phyloP scores from a whole-genome alignment of 176 grass and related monocot species.

The Triticum urartu region DNA sequence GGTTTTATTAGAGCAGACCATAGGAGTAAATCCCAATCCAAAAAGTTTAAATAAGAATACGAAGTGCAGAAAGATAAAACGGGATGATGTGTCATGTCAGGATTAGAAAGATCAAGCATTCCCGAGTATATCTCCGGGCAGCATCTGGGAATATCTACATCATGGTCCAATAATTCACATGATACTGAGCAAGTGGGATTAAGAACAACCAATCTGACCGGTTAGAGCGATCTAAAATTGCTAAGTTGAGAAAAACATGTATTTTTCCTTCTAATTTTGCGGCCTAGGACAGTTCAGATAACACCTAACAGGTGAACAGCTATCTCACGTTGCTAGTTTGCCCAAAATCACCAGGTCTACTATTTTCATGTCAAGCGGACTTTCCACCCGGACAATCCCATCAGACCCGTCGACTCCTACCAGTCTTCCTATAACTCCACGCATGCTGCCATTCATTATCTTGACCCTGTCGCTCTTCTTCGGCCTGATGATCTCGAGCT shows the following conservation, averaged over 20 bases:
- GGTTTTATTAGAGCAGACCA: no score
- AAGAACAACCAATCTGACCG: neutral
- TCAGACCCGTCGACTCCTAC: slow-evolving; percentile 71
- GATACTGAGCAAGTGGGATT: neutral
- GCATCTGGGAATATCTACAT: no score
- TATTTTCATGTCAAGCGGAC: slow-evolving; percentile 60
- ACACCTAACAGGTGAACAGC: neutral
- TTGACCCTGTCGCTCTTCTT: slow-evolving; percentile 74
- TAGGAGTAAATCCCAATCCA: no score
- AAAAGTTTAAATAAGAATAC: no score
- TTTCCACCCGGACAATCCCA: slow-evolving; percentile 66
- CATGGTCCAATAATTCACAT: no score
- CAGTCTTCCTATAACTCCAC: slow-evolving; percentile 54
- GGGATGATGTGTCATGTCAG: no score
- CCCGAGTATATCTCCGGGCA: no score
- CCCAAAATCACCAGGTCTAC: slow-evolving; percentile 72
- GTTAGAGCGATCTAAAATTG: neutral
- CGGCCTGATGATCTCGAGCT: slow-evolving; percentile 58
- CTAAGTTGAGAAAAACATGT: neutral
- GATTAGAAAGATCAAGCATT: no score
- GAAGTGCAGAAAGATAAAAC: no score
- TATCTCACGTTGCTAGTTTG: slow-evolving; percentile 45
- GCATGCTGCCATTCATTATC: slow-evolving; percentile 56
- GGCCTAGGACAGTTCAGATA: neutral
- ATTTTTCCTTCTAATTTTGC: neutral